phyloP scores from a whole-genome alignment of 768 basidiomycete species.

The Amanita brunnescens region DNA sequence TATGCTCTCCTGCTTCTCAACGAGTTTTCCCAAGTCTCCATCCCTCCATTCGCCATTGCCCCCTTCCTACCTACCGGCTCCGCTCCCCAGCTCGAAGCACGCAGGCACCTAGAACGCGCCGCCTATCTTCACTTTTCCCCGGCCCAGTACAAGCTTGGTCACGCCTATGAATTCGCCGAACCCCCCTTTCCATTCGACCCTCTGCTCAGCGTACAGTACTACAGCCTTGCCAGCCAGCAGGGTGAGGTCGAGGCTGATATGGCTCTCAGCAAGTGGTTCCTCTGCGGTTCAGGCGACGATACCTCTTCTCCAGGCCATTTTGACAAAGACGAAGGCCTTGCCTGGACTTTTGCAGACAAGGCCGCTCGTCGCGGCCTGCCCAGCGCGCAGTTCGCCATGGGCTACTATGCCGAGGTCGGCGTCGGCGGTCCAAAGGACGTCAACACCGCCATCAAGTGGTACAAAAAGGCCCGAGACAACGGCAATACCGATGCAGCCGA shows the following conservation, averaged over 20 bases:
- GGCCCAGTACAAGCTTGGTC: conserved; percentile 89
- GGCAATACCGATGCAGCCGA: conserved; percentile 76
- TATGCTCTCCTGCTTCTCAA: conserved; percentile 80
- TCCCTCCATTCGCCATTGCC: conserved; percentile 40
- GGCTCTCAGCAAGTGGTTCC: conserved; percentile 96
- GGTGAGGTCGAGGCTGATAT: conserved; percentile 93
- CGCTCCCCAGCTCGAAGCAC: conserved; percentile 49
- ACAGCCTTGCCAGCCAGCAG: conserved; percentile 71
- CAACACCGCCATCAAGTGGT: conserved; percentile 68
- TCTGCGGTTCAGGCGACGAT: conserved; percentile 60
- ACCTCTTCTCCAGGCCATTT: conserved; percentile 41
- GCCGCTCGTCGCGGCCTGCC: conserved; percentile 66
- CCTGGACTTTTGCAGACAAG: conserved; percentile 86
- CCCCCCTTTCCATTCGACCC: conserved; percentile 85
- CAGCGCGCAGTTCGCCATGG: conserved; percentile 90
- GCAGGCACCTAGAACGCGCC: conserved; percentile 71
- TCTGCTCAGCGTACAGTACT: conserved; percentile 84
- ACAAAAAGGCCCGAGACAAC: conserved; percentile 67
- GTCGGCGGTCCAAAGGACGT: conserved; percentile 66
- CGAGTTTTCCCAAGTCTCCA: conserved; percentile 65
- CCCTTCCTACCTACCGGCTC: conserved; percentile 47
- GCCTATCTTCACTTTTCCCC: conserved; percentile 81
- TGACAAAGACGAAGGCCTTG: conserved; percentile 81
- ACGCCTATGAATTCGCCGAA: conserved; percentile 85
- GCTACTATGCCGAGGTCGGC: conserved; percentile 91